Evolutionary conservation across 345 rosid genomes (phyloP), one percentile per base, ranked within the genome.

Genomic region (Boechera retrofracta): DNA sequence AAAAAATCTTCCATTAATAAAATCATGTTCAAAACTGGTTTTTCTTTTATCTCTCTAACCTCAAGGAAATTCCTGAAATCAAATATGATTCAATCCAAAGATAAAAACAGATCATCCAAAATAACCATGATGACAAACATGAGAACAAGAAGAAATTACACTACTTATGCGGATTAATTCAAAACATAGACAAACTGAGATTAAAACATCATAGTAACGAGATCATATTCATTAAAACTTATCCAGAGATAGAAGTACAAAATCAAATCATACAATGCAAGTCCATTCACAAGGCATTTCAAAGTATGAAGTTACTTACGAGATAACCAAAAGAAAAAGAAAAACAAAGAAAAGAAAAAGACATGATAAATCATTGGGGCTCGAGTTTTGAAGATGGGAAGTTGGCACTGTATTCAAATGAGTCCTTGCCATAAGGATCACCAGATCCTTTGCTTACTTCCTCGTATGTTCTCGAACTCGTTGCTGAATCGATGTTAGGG

Each of bases 261-360:
- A 21, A 49, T 36, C 47, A 60, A 60, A 38, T 10, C 48, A 60
- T 6, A 1, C 12, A 1, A 60, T 6, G 4, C 12, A 1, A 60
- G 53, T 32, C 39, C 39, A 53, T 29, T 63, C 45, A 73, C 70
- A 38, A 73, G 21, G 63, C 55, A 63, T 5, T 31, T 16, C 51
- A 71, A 21, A 24, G 39, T 36, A 16, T 21, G 42, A 52, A 54
- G 15, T 45, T 54, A 62, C 21, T 29, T 42, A 39, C 8, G 8
- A 57, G 28, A 49, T 51, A 38, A 49, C 7, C 2, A n/a, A 39
- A 57, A 29, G 29, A 39, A 57, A 29, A 47, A 33, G 1, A 29
- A 39, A 52, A 33, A 28, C 10, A 57, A 54, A 33, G 0, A 7
- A 35, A 10, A 33, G 16, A 9, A 28, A 5, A 9, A 33, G 24